A percentile compares a stretch with the other conserved stretches of the same genome.
phyloP scores from a whole-genome alignment of 495 filamentous ascomycete genomes.

The Gamarada debralockiae region DNA sequence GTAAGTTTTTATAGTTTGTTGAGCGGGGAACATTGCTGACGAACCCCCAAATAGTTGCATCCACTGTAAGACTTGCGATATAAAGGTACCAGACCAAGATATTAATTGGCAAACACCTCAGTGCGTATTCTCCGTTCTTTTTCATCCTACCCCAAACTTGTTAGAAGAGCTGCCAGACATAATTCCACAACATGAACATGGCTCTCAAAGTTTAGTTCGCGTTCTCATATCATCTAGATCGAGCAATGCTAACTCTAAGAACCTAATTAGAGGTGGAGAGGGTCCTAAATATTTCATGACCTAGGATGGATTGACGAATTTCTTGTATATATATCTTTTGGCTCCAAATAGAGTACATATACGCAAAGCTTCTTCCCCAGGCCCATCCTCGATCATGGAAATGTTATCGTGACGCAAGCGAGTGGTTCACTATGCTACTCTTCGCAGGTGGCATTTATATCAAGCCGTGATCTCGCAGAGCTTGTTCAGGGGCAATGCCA shows the following conservation, averaged over 20 bases:
- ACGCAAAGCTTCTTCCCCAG: too few relatives aligned
- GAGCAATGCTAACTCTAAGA: neutral
- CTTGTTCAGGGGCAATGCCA: too few relatives aligned
- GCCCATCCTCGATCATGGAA: too few relatives aligned
- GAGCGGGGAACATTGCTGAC: constrained; percentile 27
- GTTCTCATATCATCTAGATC: neutral
- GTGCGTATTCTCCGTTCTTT: too few relatives aligned
- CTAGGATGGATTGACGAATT: constrained; percentile 29
- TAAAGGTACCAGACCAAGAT: constrained; percentile 94
- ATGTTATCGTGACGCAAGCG: too few relatives aligned
- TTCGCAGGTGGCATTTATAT: too few relatives aligned
- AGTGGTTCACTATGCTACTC: too few relatives aligned
- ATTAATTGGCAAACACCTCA: constrained; percentile 97
- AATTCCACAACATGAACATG: too few relatives aligned
- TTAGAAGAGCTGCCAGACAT: too few relatives aligned
- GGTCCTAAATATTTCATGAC: constrained; percentile 97
- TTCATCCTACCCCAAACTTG: too few relatives aligned
- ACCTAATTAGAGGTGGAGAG: constrained; percentile 61
- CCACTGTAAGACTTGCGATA: constrained; percentile 99
- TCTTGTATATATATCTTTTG: constrained; percentile 11
- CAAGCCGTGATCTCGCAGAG: too few relatives aligned
- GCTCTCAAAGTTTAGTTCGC: too few relatives aligned
- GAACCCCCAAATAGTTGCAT: constrained; percentile 64
- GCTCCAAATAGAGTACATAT: constrained; percentile 9
- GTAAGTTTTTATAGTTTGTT: constrained; percentile 49